Conservation (phyloP, 352 stramenopile species). For the Pythium aquatile region DNA sequence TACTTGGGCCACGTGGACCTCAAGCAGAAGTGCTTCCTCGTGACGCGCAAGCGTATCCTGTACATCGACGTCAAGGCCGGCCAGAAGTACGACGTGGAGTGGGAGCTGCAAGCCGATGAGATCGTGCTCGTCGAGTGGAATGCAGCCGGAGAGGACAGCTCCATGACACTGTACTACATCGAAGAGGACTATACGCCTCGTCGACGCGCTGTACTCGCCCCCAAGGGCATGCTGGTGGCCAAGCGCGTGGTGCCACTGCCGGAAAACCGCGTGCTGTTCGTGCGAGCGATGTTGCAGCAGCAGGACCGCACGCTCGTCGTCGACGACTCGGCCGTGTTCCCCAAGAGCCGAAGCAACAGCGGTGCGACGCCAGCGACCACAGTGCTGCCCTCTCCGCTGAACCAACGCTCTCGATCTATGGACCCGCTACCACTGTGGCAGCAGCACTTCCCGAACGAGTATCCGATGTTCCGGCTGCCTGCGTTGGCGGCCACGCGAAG, state of each 20-base stretch:
- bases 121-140: slow-evolving; percentile 75
- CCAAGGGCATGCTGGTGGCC: slow-evolving; percentile 69
- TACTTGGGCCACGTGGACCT: slow-evolving; percentile 83
- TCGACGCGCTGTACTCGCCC: slow-evolving; percentile 34
- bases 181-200: slow-evolving; percentile 63
- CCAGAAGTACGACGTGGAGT: slow-evolving; percentile 76
- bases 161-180: slow-evolving; percentile 66
- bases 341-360: slow-evolving; percentile 16
- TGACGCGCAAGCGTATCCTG: slow-evolving; percentile 82
- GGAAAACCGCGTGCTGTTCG: slow-evolving; percentile 74
- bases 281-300: slow-evolving; percentile 85
- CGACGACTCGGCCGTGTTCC: slow-evolving; percentile 42
- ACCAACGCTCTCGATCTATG: slow-evolving; percentile 40
- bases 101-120: slow-evolving; percentile 79
- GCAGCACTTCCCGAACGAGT: slow-evolving; percentile 43
- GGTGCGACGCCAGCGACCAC: slow-evolving; percentile 4
- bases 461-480: slow-evolving; percentile 68
- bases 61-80: slow-evolving; percentile 67
- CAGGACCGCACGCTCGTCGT: slow-evolving; percentile 75
- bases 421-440: slow-evolving; percentile 44
- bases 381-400: slow-evolving; percentile 27
- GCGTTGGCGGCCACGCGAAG: slow-evolving; percentile 19
- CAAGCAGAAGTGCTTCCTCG: slow-evolving; percentile 81
- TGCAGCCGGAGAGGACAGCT: slow-evolving; percentile 24
- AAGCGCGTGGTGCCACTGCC: slow-evolving; percentile 76